Percentiles rank a stretch among this genome's conserved stretches.
These are phyloP conservation scores for Talaromyces thailandensis DNA, from an alignment of 495 filamentous ascomycete species.

Conservation along the genomic window DNA sequence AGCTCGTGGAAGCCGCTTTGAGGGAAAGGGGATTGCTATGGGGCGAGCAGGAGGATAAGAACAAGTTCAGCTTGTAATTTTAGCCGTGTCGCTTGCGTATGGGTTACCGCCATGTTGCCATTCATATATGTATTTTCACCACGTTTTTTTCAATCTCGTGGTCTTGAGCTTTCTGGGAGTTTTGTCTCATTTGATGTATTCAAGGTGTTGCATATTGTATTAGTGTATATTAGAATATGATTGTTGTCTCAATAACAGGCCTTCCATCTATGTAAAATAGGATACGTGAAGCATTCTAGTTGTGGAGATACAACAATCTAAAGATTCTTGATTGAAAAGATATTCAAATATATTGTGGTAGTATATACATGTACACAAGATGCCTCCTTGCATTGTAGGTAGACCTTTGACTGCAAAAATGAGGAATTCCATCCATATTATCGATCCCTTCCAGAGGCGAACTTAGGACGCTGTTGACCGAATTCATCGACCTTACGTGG, in stretches of 20 bases:
- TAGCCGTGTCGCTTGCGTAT: neutral
- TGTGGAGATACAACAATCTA: too few relatives aligned
- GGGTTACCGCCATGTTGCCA: neutral
- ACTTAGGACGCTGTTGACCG: too few relatives aligned
- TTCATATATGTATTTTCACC: constrained; percentile 1
- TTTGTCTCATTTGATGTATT: neutral
- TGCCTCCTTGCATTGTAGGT: too few relatives aligned
- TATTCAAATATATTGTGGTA: too few relatives aligned
- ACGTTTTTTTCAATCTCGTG: neutral
- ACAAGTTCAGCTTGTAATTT: neutral
- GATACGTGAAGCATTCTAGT: too few relatives aligned
- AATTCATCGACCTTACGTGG: too few relatives aligned
- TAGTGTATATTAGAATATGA: constrained; percentile 3
- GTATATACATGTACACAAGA: too few relatives aligned
- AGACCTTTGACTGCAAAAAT: too few relatives aligned
- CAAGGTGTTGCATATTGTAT: neutral
- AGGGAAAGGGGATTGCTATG: constrained; percentile 45
- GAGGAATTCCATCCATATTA: too few relatives aligned
- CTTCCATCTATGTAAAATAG: neutral
- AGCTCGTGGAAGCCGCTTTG: constrained; percentile 70
- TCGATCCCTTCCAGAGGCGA: too few relatives aligned
- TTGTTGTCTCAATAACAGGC: neutral
- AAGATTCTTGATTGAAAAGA: too few relatives aligned
- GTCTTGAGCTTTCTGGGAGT: constrained; percentile 2
- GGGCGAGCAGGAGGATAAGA: neutral